Percentiles rank a stretch among this genome's conserved stretches.
Conservation (phyloP, 2,329 filamentous ascomycete species). For the Magnaporthales sp. region DNA sequence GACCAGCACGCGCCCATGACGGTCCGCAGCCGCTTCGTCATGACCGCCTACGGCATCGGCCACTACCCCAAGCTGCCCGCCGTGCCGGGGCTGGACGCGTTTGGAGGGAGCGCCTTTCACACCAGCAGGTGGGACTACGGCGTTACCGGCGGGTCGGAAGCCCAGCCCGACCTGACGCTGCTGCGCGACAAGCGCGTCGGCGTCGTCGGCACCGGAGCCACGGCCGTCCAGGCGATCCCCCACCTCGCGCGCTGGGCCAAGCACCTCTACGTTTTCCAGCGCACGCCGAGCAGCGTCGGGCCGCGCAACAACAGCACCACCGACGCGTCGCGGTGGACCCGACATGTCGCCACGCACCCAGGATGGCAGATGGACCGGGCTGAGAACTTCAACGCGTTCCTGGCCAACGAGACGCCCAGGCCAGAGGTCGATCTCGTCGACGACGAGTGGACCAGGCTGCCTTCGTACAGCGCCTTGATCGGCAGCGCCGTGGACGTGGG, state of each 20-base stretch:
- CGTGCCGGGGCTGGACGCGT: not conserved
- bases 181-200: slow-evolving; percentile 37
- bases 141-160: slow-evolving; percentile 25
- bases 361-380: slow-evolving; percentile 42
- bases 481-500: slow-evolving; percentile 12
- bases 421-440: slow-evolving; percentile 32
- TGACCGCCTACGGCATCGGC: not conserved
- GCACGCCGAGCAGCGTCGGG: slow-evolving; percentile 39
- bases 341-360: slow-evolving; percentile 2
- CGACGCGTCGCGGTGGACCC: slow-evolving; percentile 15
- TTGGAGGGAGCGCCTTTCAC: slow-evolving; percentile 22
- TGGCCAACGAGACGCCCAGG: slow-evolving; percentile 22
- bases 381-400: slow-evolving; percentile 31
- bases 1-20: not conserved
- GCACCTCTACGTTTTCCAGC: slow-evolving; percentile 46
- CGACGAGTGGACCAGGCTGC: slow-evolving; percentile 39
- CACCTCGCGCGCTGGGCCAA: slow-evolving; percentile 36
- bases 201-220: slow-evolving; percentile 42
- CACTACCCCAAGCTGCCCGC: not conserved
- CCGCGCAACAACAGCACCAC: slow-evolving; percentile 25
- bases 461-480: slow-evolving; percentile 27
- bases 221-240: slow-evolving; percentile 35
- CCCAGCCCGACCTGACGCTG: slow-evolving; percentile 26
- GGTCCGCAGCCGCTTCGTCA: not conserved
- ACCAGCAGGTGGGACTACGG: slow-evolving; percentile 37